Base-by-base conservation (phyloP, 2,329 filamentous ascomycete species). In the Exophiala calicioides region DNA sequence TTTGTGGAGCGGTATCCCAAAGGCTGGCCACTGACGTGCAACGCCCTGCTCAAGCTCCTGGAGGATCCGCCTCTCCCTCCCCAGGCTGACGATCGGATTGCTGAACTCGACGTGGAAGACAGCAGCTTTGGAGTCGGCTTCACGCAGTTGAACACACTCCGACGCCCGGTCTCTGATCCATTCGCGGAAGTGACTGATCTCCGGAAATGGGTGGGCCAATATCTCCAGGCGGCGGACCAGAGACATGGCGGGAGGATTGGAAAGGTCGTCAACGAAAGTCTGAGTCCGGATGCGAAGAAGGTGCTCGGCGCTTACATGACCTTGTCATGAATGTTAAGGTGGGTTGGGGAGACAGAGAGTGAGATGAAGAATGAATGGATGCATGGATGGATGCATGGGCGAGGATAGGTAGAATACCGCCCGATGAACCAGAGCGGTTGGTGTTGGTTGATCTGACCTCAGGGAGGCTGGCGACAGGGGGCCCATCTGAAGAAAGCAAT, bases 81-180 rank as follows among this genome's bases (percentile, higher is more conserved):
- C 1, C 72, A 78, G 26, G 84, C 85, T 47, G 84, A 88, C 55
- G 89, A 94, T 57, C 72, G 88, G 39, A 84, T 95, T 54, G 80
- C 82, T 8, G 93, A 97, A 64, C 84, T 89, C 3, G 91, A 97
- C 61, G 87, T 95, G 19, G 93, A 98, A 60, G 93, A 98, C 65
- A 83, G 96, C 57, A 85, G 88, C 20, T 98, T 98, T 62, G 93
- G 93, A 19, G 84, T 96, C 56, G 91, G 90, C 6, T 98, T 95
- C 70, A 97, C 93, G 1, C 85, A 88, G 23, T 79, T 98, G 53
- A 95, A 91, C 71, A 96, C 91, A 0, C 93, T 91, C 72, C 88
- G 85, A 65, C 83, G 83, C 49, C 74, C 81, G 3, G 71, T 80
- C 1, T 78, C 77, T 40, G 93, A 97, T 65, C 86, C 90, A 15